Conservation (phyloP, 2,329 filamentous ascomycete genomes). For the Meredithiella fracta region DNA sequence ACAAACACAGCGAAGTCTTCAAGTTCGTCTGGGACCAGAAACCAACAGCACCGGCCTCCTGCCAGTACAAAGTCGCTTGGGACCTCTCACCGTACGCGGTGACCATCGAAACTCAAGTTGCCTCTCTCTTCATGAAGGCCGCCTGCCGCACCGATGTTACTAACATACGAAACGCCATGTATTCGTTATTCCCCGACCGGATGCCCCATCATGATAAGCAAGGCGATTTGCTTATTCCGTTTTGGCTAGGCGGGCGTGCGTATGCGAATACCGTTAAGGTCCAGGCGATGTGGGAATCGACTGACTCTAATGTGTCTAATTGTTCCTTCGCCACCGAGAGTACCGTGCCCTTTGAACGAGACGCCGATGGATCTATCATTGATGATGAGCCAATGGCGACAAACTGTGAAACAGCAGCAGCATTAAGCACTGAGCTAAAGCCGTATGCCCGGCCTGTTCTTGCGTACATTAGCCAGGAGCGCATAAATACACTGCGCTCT, state of each 20-base stretch:
- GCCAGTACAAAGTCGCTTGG: background rate
- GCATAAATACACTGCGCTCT: slow-evolving; percentile 25
- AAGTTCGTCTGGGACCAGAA: slow-evolving; percentile 28
- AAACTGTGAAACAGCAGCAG: slow-evolving; percentile 9
- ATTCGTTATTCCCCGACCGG: slow-evolving; percentile 6
- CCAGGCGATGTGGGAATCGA: slow-evolving; percentile 9
- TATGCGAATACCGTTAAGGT: slow-evolving; percentile 6
- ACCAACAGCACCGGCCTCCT: background rate
- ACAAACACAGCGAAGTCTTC: slow-evolving; percentile 32
- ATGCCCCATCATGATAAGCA: background rate
- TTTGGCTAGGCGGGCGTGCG: slow-evolving; percentile 11
- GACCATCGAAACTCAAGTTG: background rate
- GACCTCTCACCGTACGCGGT: background rate
- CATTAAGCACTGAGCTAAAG: slow-evolving; percentile 19
- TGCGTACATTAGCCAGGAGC: slow-evolving; percentile 17
- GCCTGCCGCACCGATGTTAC: background rate
- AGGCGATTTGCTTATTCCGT: slow-evolving; percentile 4
- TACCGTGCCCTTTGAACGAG: slow-evolving; percentile 10
- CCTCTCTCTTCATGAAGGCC: background rate
- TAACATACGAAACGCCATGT: slow-evolving; percentile 1
- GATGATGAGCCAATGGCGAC: background rate
- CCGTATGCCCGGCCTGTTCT: slow-evolving; percentile 23
- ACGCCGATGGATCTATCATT: background rate
- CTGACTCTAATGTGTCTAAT: background rate
- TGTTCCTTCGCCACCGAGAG: slow-evolving; percentile 12